Base-by-base conservation (phyloP, 345 rosid genomes). In the Acer campestre region DNA sequence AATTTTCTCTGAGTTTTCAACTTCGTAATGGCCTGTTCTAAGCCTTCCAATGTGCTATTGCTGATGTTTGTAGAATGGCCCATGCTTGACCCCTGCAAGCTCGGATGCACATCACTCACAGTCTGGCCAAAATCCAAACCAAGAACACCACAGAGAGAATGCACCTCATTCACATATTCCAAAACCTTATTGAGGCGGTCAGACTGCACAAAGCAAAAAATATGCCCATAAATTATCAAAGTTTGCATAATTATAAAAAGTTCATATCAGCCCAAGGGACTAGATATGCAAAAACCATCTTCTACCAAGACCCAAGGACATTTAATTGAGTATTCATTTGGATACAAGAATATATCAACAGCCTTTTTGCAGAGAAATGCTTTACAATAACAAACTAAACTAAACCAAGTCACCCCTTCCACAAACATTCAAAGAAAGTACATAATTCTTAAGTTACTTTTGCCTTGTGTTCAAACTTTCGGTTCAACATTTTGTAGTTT, bases 61-160 rank as follows among this genome's bases (percentile, higher is more conserved):
- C 98, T 92, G 75, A 96, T 94, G 71, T 96, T 96, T 73, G 98
- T 91, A 10, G 93, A 88, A 62, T 92, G 96, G 74, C 90, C 99
- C 22, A 82, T 86, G 79, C 80, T 85, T 20, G 88, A 75, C 56
- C 92, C 88, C 42, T 89, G 87, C 83, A 96, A 89, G 79, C 98
- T 96, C 18, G 99, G 99, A 84, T 96, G 95, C 82, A 96, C 97
- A 44, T 90, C 95, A 7, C 93, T 85, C 69, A 96, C 95, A 1
- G 90, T 88, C 82, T 88, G 91, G 49, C 90, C 85, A 81, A 96
- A 96, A 80, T 96, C 97, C 80, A 92, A 76, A 61, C 95, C 97
- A 23, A 96, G 90, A 78, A 96, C 93, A 71, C 97, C 92, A 75
- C 97, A 94, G 0, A 94, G 89, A 40, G 88, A 77, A 79, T 96